Percentiles rank a stretch among this genome's conserved stretches.
Conservation (phyloP, 2,329 filamentous ascomycete genomes). For the Aureobasidium sp. region DNA sequence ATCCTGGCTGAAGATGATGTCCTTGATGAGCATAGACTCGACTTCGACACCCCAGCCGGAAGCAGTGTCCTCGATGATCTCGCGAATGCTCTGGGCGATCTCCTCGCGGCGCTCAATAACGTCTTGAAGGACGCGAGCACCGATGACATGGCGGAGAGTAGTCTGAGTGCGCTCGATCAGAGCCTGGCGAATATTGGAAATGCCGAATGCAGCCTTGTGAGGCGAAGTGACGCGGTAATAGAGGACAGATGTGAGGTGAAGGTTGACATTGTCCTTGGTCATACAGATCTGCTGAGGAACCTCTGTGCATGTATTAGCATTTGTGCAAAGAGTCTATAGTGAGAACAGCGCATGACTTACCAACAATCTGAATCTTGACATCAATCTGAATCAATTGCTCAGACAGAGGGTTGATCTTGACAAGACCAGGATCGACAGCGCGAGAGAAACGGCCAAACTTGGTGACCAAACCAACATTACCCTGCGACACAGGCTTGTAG, state of each 20-base stretch:
- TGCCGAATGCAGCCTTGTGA: slow-evolving; percentile 97
- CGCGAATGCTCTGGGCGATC: slow-evolving; percentile 92
- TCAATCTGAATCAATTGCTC: slow-evolving; percentile 93
- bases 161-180: slow-evolving; percentile 98
- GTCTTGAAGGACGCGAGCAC: slow-evolving; percentile 94
- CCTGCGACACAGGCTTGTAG: slow-evolving; percentile 92
- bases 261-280: slow-evolving; percentile 99
- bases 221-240: slow-evolving; percentile 98
- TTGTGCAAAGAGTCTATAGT: neutral
- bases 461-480: slow-evolving; percentile 94
- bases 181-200: slow-evolving; percentile 94
- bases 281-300: slow-evolving; percentile 98
- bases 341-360: slow-evolving; percentile 38
- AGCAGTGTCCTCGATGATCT: slow-evolving; percentile 98
- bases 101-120: slow-evolving; percentile 99
- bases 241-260: slow-evolving; percentile 95
- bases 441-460: slow-evolving; percentile 97
- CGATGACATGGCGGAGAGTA: slow-evolving; percentile 95
- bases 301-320: slow-evolving; percentile 52
- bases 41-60: slow-evolving; percentile 95
- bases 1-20: slow-evolving; percentile 97
- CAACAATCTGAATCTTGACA: slow-evolving; percentile 98
- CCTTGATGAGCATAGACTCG: slow-evolving; percentile 99
- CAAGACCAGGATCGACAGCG: slow-evolving; percentile 95
- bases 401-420: slow-evolving; percentile 97